Conservation (phyloP, 1,139 yeast species). For the Meyerozyma athensensis region DNA sequence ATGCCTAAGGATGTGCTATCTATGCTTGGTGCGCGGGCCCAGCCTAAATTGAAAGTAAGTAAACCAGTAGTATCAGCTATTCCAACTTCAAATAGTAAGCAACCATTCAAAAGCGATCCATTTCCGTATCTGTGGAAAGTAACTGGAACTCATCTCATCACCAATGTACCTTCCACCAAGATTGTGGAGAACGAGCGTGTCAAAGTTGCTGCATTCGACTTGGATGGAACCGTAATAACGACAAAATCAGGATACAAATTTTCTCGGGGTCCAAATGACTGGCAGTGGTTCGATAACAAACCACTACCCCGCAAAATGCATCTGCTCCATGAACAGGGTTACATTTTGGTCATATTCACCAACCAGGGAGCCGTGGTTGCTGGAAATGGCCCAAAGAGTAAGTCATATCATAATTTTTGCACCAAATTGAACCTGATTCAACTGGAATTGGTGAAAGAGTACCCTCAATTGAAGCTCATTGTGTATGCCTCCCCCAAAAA, state of each 20-base stretch:
- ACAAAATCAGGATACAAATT: constrained; percentile 58
- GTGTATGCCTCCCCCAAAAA: constrained; percentile 63
- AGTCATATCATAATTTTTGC: constrained; percentile 48
- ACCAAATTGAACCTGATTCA: constrained; percentile 39
- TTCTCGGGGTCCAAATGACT: constrained; percentile 55
- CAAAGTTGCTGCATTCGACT: constrained; percentile 66
- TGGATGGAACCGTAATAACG: constrained; percentile 65
- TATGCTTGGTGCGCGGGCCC: background rate
- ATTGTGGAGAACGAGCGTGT: constrained; percentile 9
- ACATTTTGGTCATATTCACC: constrained; percentile 64
- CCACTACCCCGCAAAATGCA: constrained; percentile 26
- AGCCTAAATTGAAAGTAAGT: constrained; percentile 7
- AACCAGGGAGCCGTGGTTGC: constrained; percentile 74
- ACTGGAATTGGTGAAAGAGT: constrained; percentile 14
- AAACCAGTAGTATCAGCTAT: too few relatives aligned
- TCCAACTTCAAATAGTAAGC: too few relatives aligned
- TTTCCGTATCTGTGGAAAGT: constrained; percentile 21
- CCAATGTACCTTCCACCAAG: constrained; percentile 21
- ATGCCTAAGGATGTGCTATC: background rate
- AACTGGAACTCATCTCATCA: constrained; percentile 32
- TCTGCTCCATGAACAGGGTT: constrained; percentile 19
- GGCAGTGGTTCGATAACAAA: constrained; percentile 53
- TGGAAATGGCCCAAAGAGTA: constrained; percentile 30
- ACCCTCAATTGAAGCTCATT: constrained; percentile 29
- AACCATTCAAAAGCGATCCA: background rate